Evolutionary conservation across 441 rosid species (phyloP), one percentile per base, ranked within the genome.

Genomic region (Mallotus japonicus): DNA sequence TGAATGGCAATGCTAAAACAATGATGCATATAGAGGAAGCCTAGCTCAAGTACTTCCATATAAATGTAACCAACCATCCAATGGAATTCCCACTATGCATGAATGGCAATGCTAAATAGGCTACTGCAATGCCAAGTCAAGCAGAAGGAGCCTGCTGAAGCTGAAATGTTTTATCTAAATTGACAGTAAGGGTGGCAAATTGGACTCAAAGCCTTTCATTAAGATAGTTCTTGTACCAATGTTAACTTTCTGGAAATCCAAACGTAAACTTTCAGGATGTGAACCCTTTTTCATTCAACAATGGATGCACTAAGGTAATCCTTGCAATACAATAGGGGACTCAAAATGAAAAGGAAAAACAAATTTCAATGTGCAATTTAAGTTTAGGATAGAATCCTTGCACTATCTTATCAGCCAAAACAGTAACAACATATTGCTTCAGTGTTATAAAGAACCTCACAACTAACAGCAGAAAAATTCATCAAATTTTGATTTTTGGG

Each of bases 261-360:
- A 2, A 47, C 53, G 11, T 12, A 44, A 70, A 44, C 50, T 22
- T 44, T 40, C 53, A 55, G 22, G 32, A 14, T 34, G 42, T 10
- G 34, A 28, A 13, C 51, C 40, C 20, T 19, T 19, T 22, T n/a
- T 19, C 40, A 12, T 17, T 53, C 16, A 32, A 1, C 28, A 66
- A 56, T 22, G 6, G 40, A 9, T 8, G 22, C n/a, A 40, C 19
- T 17, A 37, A 62, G 28, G 5, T n/a, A 17, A 42, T 63, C 51
- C 32, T 28, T 28, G 32, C 32, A 28, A 28, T 28, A 28, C 32
- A 28, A 28, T 2, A 28, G 32, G 32, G 32, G 32, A 2, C 3
- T 57, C 70, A 50, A 65, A 50, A 15, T 49, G 34, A 66, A 28
- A 64, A 64, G 67, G 17, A 64, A 3, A 62, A 15, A 32, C 42